Base-by-base conservation (phyloP, 768 basidiomycete species). In the Pulveroboletus sp. region DNA sequence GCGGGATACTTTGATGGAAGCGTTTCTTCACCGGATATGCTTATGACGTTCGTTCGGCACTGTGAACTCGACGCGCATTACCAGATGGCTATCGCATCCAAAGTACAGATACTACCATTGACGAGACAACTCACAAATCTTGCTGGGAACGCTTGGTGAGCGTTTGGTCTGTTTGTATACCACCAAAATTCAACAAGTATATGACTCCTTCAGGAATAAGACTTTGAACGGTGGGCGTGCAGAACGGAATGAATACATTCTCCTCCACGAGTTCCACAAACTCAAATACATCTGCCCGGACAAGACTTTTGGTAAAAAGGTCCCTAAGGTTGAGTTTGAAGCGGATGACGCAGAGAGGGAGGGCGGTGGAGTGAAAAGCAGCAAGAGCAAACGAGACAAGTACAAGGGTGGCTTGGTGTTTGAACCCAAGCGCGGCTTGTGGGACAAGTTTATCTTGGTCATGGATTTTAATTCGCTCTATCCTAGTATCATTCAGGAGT, bases 391-490 rank as follows among this genome's bases (percentile, higher is more conserved):
- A 63, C 82, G 83, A 44, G 95, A 97, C 71, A 98, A 97, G 71
- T 99, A 92, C 74, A 96, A 98, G 71, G 96, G 96, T 66, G 96
- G 96, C 69, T 77, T 98, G 46, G 96, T 99, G 17, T 93, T 99
- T 56, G 91, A 96, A 51, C 96, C 96, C 2, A 94, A 96, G 71
- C 77, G 90, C 47, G 92, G 94, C 10, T 73, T 99, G 36, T 98
- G 92, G 90, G 96, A 98, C 73, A 94, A 85, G 60, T 96, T 78
- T 64, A 89, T 98, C 69, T 78, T 99, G 15, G 96, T 99, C 69
- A 99, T 99, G 96, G 96, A 99, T 69, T 99, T 98, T 83, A 99
- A 99, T 70, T 96, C 93, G 53, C 76, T 99, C 49, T 99, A 99
- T 66, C 96, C 96, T 6, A 93, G 90, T 67, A 99, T 99, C 74